Percentiles rank a stretch among this genome's conserved stretches.
Conservation (phyloP, 2,329 filamentous ascomycete genomes). For the Aureobasidium uvarum region DNA sequence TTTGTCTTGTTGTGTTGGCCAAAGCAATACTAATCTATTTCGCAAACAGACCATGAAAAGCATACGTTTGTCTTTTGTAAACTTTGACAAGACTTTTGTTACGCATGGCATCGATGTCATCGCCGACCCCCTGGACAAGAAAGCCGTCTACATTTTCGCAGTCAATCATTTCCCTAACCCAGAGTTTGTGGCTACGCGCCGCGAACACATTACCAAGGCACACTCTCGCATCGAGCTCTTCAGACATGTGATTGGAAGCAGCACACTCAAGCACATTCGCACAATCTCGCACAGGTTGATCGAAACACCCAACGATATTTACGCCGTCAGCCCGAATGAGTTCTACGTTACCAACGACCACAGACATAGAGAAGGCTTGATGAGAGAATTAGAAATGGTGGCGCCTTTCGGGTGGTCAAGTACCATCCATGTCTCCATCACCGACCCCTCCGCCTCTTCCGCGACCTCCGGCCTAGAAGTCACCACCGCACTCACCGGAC, state of each 20-base stretch:
- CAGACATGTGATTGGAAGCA: conserved; percentile 50
- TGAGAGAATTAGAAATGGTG: conserved; percentile 52
- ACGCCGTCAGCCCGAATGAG: conserved; percentile 48
- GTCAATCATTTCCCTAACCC: conserved; percentile 59
- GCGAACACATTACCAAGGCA: conserved; percentile 30
- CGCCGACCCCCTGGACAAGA: conserved; percentile 44
- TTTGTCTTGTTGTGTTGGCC: neutral
- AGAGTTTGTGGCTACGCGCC: conserved; percentile 36
- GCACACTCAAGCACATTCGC: conserved; percentile 49
- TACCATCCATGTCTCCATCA: conserved; percentile 34
- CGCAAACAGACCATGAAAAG: conserved; percentile 37
- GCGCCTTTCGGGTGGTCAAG: conserved; percentile 42
- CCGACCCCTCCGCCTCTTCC: neutral
- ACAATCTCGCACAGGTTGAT: conserved; percentile 56
- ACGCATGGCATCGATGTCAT: conserved; percentile 63
- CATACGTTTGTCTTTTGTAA: conserved; percentile 46
- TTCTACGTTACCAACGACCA: conserved; percentile 64
- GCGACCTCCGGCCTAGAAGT: conserved; percentile 42
- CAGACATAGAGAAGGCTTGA: conserved; percentile 49
- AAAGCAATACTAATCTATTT: neutral
- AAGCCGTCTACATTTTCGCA: conserved; percentile 58
- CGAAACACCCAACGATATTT: conserved; percentile 59
- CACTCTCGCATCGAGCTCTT: conserved; percentile 59
- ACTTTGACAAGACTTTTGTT: conserved; percentile 55
- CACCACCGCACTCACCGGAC: conserved; percentile 44